Conservation (phyloP, 768 basidiomycete genomes). For the Suillus weaverae region DNA sequence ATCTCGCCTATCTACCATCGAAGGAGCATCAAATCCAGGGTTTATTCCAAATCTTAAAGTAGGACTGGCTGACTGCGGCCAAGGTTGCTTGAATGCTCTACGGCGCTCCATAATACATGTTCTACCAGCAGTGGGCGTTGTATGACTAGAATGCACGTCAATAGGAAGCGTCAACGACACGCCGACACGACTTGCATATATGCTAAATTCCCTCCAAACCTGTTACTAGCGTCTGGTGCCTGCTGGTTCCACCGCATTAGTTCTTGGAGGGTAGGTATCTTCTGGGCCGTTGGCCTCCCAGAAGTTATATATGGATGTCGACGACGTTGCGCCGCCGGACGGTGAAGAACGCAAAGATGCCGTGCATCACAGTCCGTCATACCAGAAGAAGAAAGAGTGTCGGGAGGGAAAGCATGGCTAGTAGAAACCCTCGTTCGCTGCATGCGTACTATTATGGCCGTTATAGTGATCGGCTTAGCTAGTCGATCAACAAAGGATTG, state of each 20-base stretch:
- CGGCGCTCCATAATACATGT: conserved; percentile 21
- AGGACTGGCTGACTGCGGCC: neutral
- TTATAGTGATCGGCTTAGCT: too few relatives aligned
- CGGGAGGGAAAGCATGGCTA: conserved; percentile 38
- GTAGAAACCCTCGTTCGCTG: conserved; percentile 34
- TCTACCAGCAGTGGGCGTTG: conserved; percentile 18
- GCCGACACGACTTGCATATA: conserved; percentile 33
- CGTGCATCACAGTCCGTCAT: conserved; percentile 43
- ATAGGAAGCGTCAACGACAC: neutral
- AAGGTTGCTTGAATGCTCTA: conserved; percentile 8
- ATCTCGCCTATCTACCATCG: conserved; percentile 10
- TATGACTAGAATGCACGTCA: conserved; percentile 20
- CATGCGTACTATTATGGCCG: conserved; percentile 19
- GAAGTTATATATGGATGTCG: conserved; percentile 21
- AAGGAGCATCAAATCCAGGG: conserved; percentile 14
- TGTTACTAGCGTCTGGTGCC: neutral
- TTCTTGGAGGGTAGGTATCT: conserved; percentile 19
- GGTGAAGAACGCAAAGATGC: conserved; percentile 27
- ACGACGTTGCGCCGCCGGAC: conserved; percentile 28
- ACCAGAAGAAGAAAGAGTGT: conserved; percentile 48
- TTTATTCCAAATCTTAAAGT: conserved; percentile 17
- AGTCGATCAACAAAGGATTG: too few relatives aligned
- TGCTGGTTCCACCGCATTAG: conserved; percentile 23
- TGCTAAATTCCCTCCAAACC: conserved; percentile 22
- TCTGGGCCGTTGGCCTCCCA: conserved; percentile 13